Base-by-base conservation (phyloP, 192 early-diverging fungal species). In the Entomortierella parvispora region DNA sequence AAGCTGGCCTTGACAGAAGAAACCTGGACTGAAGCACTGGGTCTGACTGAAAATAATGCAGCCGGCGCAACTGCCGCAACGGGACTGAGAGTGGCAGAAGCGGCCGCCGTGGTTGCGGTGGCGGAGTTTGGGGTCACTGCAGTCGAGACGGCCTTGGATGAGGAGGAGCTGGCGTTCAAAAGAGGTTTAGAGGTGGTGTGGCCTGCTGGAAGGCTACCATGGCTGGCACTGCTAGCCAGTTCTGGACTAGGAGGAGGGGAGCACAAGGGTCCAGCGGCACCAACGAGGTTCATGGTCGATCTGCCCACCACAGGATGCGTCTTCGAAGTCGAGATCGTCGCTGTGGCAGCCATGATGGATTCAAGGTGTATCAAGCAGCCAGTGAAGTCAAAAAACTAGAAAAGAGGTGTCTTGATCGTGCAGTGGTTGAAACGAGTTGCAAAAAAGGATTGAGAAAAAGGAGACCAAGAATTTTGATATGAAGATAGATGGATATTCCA, bases 271-370 rank as follows among this genome's bases (percentile, higher is more conserved):
- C 58, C 67, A 34, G 61, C 31, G 17, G 74, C 54, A 25, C 74
- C 66, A 40, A 77, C 65, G 26, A 77, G 65, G 66, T 47, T 77
- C 74, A 77, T 66, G 51, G 71, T 68, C 48, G 74, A 77, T 77
- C 66, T 77, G 74, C 65, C 65, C 50, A 67, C 71, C 63, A 76
- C 72, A 76, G 72, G 59, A 46, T 43, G 46, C 45, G 60, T 59
- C 55, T 59, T 77, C 56, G 74, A 58, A 48, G 74, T 18, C 65
- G 74, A 77, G 55, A 68, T 77, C 59, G 74, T 77, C 61, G 74
- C 66, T 68, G 74, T 77, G 74, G 74, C 51, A 68, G 74, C 74
- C 74, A 77, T 77, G 53, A 64, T 67, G 49, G 46, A 40, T 40
- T 40, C 37, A 40, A 12, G 12, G 37, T 40, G 7, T 5, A 34